Percentiles rank a stretch among this genome's conserved stretches.
These are phyloP conservation scores for Apocynum venetum DNA, from an alignment of 257 asterid species.

Conservation along the genomic window DNA sequence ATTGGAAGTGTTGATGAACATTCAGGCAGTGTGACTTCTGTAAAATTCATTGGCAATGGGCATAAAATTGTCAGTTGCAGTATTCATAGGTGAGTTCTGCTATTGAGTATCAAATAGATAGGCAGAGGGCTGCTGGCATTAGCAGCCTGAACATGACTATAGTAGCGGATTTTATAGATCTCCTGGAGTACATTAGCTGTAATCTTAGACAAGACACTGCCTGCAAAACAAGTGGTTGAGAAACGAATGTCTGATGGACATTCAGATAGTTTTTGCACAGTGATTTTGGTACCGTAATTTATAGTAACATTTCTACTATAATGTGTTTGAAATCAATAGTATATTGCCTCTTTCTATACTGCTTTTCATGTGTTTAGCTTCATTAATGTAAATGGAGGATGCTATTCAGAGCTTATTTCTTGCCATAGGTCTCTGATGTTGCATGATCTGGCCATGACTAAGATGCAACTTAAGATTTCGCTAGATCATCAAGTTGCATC, in stretches of 20 bases:
- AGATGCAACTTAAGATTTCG: constrained; percentile 38
- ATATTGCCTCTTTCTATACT: background rate
- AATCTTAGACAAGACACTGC: background rate
- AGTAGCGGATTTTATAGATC: background rate
- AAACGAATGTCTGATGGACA: background rate
- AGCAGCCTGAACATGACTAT: background rate
- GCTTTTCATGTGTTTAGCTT: background rate
- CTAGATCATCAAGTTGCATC: constrained; percentile 34
- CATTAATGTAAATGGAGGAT: background rate
- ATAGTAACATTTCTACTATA: background rate
- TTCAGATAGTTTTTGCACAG: background rate
- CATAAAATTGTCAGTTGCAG: constrained; percentile 52
- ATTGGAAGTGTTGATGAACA: constrained; percentile 48
- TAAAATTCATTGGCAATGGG: constrained; percentile 48
- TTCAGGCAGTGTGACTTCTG: constrained; percentile 49
- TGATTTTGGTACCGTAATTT: background rate
- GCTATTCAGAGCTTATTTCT: constrained; percentile 13
- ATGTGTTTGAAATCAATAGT: background rate
- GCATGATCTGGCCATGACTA: constrained; percentile 42
- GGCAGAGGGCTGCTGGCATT: background rate
- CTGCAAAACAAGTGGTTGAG: background rate
- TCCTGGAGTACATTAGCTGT: background rate
- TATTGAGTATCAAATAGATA: background rate
- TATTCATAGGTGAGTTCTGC: constrained; percentile 50
- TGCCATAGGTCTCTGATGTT: constrained; percentile 49